Evolutionary conservation across 2,329 filamentous ascomycete genomes (phyloP), one percentile per base, ranked within the genome.

Genomic region (Scedosporium dehoogii): DNA sequence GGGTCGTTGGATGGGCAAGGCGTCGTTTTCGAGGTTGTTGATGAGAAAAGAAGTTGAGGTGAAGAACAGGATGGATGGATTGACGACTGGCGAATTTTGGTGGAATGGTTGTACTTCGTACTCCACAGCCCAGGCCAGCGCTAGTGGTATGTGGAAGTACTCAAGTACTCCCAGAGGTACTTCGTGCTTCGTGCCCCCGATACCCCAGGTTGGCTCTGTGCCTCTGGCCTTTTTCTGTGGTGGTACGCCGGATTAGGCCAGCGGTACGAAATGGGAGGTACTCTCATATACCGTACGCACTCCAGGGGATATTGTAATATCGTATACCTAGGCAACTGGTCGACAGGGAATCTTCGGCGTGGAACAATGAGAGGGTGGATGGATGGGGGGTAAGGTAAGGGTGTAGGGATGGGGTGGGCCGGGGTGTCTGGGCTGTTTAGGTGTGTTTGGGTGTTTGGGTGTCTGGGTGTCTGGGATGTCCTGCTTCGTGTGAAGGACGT

Each of bases 31-130:
- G 59, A 56, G 46, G 29, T 55, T 61, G 59, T 42, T 61, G 59
- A 60, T 41, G 59, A 25, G 44, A 33, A 29, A 42, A 56, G 29
- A 61, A 55, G 48, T 33, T 61, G 48, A 56, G 59, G 59, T 61
- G 59, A 61, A 61, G 59, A 44, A 55, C 27, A 56, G 59, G 48
- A 42, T n/a, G 59, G 59, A 48, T 56, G 59, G 59, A 61, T 61
- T 61, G 29, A 21, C 27, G 48, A 48, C 48, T 61, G 59, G 59
- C 59, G 59, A 61, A 61, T 61, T 61, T 61, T 61, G 59, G 59
- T 60, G 59, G 59, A 51, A 29, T 61, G 59, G 44, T 55, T 55
- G 46, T 41, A 46, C 46, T 56, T 56, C 25, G 59, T 48, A 60
- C 59, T 51, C 58, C 58, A 21, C 38, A 59, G 41, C 38, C 25